Evolutionary conservation across 768 basidiomycete genomes (phyloP).

Genomic region (Trametes meyenii): DNA sequence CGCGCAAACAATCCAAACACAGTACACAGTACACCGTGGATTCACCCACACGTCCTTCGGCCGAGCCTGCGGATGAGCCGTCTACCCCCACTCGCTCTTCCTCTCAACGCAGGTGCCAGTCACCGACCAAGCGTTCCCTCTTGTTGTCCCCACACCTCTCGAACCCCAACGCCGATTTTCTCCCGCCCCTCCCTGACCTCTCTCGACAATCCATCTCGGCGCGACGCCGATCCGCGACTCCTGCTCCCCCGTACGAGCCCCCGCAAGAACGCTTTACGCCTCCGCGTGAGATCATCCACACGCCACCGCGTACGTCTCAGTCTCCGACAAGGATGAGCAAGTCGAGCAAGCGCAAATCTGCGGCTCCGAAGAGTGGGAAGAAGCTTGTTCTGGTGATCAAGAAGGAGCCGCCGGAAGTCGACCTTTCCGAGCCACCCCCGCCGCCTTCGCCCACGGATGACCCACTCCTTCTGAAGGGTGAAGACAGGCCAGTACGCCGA

Average conservation of each 20-base stretch:
- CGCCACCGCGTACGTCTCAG: slow-evolving; percentile 35
- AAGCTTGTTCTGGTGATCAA: slow-evolving; percentile 44
- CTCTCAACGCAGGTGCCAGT: slow-evolving; percentile 27
- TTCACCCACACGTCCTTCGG: slow-evolving; percentile 32
- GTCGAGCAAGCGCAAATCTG: slow-evolving; percentile 42
- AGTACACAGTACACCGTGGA: slow-evolving; percentile 24
- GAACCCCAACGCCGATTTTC: slow-evolving; percentile 54
- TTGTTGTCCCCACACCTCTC: slow-evolving; percentile 45
- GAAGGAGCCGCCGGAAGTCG: slow-evolving; percentile 66
- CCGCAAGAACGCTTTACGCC: slow-evolving; percentile 72
- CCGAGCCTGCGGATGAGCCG: slow-evolving; percentile 25
- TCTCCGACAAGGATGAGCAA: slow-evolving; percentile 35
- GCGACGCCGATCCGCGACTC: slow-evolving; percentile 52
- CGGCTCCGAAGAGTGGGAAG: slow-evolving; percentile 30
- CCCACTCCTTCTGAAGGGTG: slow-evolving; percentile 55
- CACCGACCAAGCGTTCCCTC: slow-evolving; percentile 33
- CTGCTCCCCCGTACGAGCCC: slow-evolving; percentile 62
- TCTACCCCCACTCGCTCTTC: slow-evolving; percentile 31
- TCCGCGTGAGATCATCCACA: slow-evolving; percentile 60
- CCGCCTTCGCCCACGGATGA: slow-evolving; percentile 80
- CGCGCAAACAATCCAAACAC: slow-evolving; percentile 49
- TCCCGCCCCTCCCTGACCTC: slow-evolving; percentile 39
- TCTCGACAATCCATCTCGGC: slow-evolving; percentile 29
- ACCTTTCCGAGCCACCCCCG: slow-evolving; percentile 58
- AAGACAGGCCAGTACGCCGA: slow-evolving; percentile 41